These are phyloP conservation scores for Saitozyma sp. DNA, from an alignment of 768 basidiomycete species.

Conservation along the genomic window DNA sequence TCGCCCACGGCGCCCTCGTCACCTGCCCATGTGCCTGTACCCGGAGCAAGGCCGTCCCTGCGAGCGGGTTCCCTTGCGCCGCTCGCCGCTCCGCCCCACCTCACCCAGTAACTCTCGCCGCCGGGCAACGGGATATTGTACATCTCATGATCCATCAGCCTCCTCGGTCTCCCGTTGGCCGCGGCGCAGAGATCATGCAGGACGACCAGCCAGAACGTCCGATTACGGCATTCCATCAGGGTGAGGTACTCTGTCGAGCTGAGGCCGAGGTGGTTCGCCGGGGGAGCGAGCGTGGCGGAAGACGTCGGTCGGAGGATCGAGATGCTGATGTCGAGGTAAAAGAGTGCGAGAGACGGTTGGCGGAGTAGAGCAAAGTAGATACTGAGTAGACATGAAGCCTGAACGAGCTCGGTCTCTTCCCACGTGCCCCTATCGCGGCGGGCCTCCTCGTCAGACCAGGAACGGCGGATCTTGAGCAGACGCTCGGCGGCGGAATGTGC, in stretches of 20 bases:
- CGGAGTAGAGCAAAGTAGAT: conserved; percentile 39
- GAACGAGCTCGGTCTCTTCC: conserved; percentile 48
- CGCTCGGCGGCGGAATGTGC: conserved; percentile 29
- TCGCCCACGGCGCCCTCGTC: conserved; percentile 47
- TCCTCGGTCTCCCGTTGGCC: conserved; percentile 33
- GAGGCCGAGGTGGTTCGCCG: conserved; percentile 15
- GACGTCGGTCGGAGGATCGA: conserved; percentile 28
- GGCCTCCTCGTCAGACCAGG: conserved; percentile 27
- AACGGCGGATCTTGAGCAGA: conserved; percentile 16
- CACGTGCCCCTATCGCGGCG: conserved; percentile 30
- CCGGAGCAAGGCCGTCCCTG: conserved; percentile 31
- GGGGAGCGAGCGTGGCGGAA: conserved; percentile 18
- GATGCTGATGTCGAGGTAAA: conserved; percentile 38
- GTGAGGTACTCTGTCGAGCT: conserved; percentile 33
- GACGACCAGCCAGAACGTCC: conserved; percentile 48
- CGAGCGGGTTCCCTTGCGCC: conserved; percentile 21
- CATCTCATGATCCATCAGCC: conserved; percentile 35
- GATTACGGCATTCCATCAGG: conserved; percentile 31
- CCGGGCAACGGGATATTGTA: conserved; percentile 39
- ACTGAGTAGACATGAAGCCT: conserved; percentile 35
- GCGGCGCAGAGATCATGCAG: conserved; percentile 44
- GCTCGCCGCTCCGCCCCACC: conserved; percentile 32
- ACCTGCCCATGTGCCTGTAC: conserved; percentile 35
- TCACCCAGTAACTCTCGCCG: conserved; percentile 36
- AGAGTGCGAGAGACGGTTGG: conserved; percentile 27